phyloP scores from a whole-genome alignment of 2,329 filamentous ascomycete species.

The Fusarium vanettenii region DNA sequence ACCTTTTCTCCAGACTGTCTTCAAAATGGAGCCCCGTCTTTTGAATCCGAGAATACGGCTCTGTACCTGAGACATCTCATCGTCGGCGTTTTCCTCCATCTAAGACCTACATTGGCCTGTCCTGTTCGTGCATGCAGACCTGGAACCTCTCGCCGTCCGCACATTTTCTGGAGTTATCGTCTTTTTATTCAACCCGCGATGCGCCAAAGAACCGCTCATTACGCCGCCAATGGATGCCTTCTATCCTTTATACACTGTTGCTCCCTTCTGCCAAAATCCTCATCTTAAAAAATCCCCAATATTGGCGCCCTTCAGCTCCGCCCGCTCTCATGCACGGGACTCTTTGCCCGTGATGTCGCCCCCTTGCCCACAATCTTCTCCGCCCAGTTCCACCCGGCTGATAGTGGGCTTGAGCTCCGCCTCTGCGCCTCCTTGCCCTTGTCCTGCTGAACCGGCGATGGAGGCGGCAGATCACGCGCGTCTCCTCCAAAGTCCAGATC shows the following conservation, averaged over 20 bases:
- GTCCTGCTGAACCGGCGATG: slow-evolving; percentile 26
- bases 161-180: not conserved
- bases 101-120: not conserved
- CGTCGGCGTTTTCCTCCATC: not conserved
- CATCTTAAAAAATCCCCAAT: slow-evolving; percentile 12
- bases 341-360: slow-evolving; percentile 43
- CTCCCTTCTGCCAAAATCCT: slow-evolving; percentile 3
- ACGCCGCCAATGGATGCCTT: slow-evolving; percentile 19
- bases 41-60: not conserved
- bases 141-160: not conserved
- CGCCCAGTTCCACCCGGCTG: slow-evolving; percentile 62
- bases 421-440: slow-evolving; percentile 39
- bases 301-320: slow-evolving; percentile 22
- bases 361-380: slow-evolving; percentile 65
- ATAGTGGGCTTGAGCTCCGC: slow-evolving; percentile 42
- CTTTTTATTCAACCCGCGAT: not conserved
- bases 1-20: not conserved
- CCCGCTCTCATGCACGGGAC: slow-evolving; percentile 35
- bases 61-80: slow-evolving; percentile 24
- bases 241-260: slow-evolving; percentile 27
- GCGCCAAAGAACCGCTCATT: not conserved
- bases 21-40: not conserved
- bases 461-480: slow-evolving; percentile 24
- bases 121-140: not conserved
- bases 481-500: slow-evolving; percentile 43